Conservation (phyloP, 1,284 basidiomycete genomes). For the Microbotryomycetes sp. region DNA sequence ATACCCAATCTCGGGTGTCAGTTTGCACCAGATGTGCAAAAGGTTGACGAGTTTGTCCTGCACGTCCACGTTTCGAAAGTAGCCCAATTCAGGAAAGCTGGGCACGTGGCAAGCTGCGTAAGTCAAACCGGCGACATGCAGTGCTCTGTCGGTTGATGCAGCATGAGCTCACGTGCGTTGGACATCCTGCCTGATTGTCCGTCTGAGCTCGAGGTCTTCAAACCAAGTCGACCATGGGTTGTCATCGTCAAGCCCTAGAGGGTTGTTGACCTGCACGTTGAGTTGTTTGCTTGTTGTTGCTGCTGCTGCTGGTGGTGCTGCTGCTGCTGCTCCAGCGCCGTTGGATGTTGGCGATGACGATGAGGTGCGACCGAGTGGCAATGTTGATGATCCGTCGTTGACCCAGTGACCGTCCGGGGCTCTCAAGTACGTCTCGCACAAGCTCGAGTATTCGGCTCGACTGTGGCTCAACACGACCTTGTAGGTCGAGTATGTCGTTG, state of each 20-base stretch:
- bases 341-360: not conserved
- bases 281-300: slow-evolving; percentile 3
- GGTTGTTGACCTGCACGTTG: slow-evolving; percentile 64
- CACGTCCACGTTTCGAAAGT: slow-evolving; percentile 68
- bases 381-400: slow-evolving; percentile 13
- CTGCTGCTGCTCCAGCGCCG: not conserved
- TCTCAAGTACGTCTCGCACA: slow-evolving; percentile 44
- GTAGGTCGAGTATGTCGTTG: slow-evolving; percentile 16
- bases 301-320: not conserved
- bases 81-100: slow-evolving; percentile 82
- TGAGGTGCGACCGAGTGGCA: not conserved
- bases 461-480: slow-evolving; percentile 7
- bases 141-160: too few relatives aligned
- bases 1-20: slow-evolving; percentile 72
- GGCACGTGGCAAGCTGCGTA: not conserved
- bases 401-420: slow-evolving; percentile 49
- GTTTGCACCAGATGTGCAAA: slow-evolving; percentile 70
- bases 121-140: too few relatives aligned
- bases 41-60: slow-evolving; percentile 76
- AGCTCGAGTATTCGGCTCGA: slow-evolving; percentile 41
- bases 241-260: slow-evolving; percentile 75
- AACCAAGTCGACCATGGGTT: slow-evolving; percentile 95
- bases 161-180: slow-evolving; percentile 72
- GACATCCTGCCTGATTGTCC: slow-evolving; percentile 82
- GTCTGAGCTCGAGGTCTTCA: slow-evolving; percentile 71